phyloP scores from a whole-genome alignment of 176 grass and related monocot species.

The Rhynchospora breviuscula region DNA sequence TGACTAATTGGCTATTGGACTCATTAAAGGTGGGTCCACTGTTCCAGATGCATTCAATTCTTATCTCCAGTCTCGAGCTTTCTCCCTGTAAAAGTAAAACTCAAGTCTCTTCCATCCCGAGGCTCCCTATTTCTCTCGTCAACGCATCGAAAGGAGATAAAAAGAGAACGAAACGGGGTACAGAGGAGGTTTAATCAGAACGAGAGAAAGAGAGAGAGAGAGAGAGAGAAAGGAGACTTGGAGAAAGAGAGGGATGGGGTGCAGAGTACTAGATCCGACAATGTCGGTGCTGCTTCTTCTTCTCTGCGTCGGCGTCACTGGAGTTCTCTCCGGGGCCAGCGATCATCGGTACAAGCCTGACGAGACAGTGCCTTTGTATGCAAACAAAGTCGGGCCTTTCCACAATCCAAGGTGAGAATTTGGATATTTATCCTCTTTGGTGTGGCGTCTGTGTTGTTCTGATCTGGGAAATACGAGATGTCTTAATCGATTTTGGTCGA shows the following conservation, averaged over 20 bases:
- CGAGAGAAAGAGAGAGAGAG: background rate
- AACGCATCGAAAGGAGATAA: conserved; percentile 28
- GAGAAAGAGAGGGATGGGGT: conserved; percentile 35
- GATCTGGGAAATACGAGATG: background rate
- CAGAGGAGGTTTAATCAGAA: background rate
- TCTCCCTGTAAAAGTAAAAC: background rate
- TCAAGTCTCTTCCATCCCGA: conserved; percentile 10
- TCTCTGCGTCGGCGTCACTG: conserved; percentile 42
- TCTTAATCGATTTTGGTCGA: background rate
- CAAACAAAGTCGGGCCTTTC: conserved; percentile 94
- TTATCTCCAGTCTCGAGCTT: background rate
- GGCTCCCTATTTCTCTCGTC: conserved; percentile 27
- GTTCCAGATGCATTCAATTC: background rate
- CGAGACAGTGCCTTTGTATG: conserved; percentile 76
- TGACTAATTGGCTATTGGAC: too few relatives aligned
- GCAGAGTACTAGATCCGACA: conserved; percentile 34
- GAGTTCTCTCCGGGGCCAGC: conserved; percentile 63
- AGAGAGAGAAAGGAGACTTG: background rate
- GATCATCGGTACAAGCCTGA: conserved; percentile 74
- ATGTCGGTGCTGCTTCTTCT: conserved; percentile 32
- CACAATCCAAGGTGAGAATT: conserved; percentile 88
- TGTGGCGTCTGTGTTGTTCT: background rate
- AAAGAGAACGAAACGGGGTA: background rate
- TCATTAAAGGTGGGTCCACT: background rate
- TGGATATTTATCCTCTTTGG: background rate